Evolutionary conservation across 139 green algal genomes (phyloP).

Genomic region (Nannochloris sp.): DNA sequence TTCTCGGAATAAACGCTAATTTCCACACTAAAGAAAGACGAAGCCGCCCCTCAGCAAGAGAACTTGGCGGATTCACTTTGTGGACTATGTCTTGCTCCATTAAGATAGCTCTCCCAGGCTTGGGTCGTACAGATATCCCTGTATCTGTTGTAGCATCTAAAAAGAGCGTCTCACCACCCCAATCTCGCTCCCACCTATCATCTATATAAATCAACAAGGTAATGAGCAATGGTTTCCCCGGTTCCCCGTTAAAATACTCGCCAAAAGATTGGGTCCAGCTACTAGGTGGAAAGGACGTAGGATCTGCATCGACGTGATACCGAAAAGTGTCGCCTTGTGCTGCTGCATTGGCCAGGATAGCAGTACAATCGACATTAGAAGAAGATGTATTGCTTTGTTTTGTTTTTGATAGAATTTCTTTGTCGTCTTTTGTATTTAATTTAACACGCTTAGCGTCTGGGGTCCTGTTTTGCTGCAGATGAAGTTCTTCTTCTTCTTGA

Average conservation of each 20-base stretch:
- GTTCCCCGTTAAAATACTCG: slow-evolving; percentile 76
- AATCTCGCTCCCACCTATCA: slow-evolving; percentile 48
- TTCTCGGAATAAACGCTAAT: slow-evolving; percentile 42
- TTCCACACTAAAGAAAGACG: slow-evolving; percentile 64
- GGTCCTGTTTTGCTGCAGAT: background rate
- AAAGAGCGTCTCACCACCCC: slow-evolving; percentile 78
- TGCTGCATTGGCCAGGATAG: slow-evolving; percentile 78
- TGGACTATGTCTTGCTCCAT: slow-evolving; percentile 65
- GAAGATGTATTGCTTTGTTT: background rate
- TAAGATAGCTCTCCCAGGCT: slow-evolving; percentile 32
- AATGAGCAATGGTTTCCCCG: slow-evolving; percentile 67
- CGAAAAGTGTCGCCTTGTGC: slow-evolving; percentile 56
- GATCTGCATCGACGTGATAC: slow-evolving; percentile 84
- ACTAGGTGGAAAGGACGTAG: slow-evolving; percentile 46
- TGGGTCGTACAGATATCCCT: slow-evolving; percentile 63
- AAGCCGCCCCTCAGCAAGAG: slow-evolving; percentile 15
- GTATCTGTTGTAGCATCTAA: slow-evolving; percentile 58
- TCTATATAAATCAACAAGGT: slow-evolving; percentile 76
- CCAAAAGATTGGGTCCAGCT: slow-evolving; percentile 37
- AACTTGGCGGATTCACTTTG: slow-evolving; percentile 36
- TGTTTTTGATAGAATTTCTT: background rate
- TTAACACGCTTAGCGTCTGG: background rate
- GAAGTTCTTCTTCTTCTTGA: background rate
- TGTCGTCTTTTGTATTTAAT: background rate
- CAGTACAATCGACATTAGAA: slow-evolving; percentile 43